Evolutionary conservation across 768 basidiomycete species (phyloP).

Genomic region (Saitozyma podzolica): DNA sequence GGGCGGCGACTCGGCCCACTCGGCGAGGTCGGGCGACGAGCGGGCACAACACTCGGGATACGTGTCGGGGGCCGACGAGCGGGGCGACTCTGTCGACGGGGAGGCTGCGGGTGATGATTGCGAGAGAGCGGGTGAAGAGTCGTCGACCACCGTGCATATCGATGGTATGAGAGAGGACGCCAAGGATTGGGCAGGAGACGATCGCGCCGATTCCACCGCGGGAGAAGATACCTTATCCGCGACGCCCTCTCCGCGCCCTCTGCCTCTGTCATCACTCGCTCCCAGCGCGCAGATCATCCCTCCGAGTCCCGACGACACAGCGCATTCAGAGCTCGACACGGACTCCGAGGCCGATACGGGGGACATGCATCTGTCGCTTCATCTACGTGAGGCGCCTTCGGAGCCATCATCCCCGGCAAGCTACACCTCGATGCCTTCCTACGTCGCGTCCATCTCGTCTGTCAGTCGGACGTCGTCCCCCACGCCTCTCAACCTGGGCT

Average conservation of each 20-base stretch:
- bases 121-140: neutral
- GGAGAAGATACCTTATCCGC: too few relatives aligned
- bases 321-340: too few relatives aligned
- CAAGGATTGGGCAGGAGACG: too few relatives aligned
- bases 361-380: too few relatives aligned
- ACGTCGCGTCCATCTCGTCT: slow-evolving; percentile 27
- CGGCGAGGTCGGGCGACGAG: slow-evolving; percentile 1
- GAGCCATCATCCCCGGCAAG: slow-evolving; percentile 35
- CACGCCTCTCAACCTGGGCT: neutral
- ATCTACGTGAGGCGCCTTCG: slow-evolving; percentile 6
- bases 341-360: too few relatives aligned
- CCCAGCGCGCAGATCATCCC: too few relatives aligned
- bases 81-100: slow-evolving; percentile 2
- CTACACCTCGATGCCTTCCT: slow-evolving; percentile 26
- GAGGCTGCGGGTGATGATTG: neutral
- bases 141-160: too few relatives aligned
- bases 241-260: too few relatives aligned
- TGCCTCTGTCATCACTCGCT: too few relatives aligned
- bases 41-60: neutral
- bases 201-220: too few relatives aligned
- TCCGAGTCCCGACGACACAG: too few relatives aligned
- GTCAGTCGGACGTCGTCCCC: slow-evolving; percentile 24
- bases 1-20: slow-evolving; percentile 5
- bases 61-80: slow-evolving; percentile 1
- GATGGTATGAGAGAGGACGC: too few relatives aligned